Percentiles rank a stretch among this genome's conserved stretches.
Conservation (phyloP, 805 yeast species). For the Spathaspora arborariae region DNA sequence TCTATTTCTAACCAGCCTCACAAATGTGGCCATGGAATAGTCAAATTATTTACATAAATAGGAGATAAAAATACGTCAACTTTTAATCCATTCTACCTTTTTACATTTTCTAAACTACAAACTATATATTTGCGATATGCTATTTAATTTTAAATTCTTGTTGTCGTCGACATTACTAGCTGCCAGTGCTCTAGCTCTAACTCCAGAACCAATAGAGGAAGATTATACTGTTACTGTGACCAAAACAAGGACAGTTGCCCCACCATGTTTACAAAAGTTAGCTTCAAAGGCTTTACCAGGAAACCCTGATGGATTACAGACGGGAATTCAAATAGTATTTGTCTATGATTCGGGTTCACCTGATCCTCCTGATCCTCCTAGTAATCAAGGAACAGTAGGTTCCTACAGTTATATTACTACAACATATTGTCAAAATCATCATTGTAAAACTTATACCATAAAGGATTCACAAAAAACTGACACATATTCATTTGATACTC, state of each 20-base stretch:
- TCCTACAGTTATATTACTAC: neutral
- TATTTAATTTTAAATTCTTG: neutral
- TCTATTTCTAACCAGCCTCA: neutral
- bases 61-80: neutral
- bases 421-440: slow-evolving; percentile 10
- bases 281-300: slow-evolving; percentile 16
- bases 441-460: slow-evolving; percentile 4
- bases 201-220: neutral
- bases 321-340: slow-evolving; percentile 30
- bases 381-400: neutral
- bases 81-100: neutral
- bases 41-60: neutral
- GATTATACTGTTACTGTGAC: slow-evolving; percentile 18
- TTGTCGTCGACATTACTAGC: neutral
- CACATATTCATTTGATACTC: slow-evolving; percentile 6
- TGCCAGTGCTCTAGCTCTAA: neutral
- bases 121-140: neutral
- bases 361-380: neutral
- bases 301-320: slow-evolving; percentile 14
- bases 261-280: slow-evolving; percentile 17
- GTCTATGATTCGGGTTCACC: slow-evolving; percentile 17
- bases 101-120: neutral
- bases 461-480: neutral
- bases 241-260: slow-evolving; percentile 22
- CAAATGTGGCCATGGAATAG: neutral